Base-by-base conservation (phyloP, 2,329 filamentous ascomycete genomes). In the Aulographum hederae region DNA sequence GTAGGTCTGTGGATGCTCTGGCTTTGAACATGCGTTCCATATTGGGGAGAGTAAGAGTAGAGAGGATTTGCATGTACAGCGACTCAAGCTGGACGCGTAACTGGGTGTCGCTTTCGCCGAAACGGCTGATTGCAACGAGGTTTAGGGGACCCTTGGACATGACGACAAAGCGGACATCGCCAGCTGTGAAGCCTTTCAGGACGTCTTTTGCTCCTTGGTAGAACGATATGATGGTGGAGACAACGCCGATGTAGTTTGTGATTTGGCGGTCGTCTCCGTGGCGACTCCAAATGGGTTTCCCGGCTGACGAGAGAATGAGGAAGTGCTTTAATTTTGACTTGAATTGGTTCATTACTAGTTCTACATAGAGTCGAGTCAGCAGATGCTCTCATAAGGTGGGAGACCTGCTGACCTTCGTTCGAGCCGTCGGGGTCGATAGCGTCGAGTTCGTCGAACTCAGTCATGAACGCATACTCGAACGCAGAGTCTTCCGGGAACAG, bases 151-250 rank as follows among this genome's bases (percentile, higher is more conserved):
- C 86, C 48, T 85, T 76, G 3, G 78, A 81, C 31, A 78, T 61
- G 37, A 98, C 69, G 17, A 93, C 80, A 43, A 98, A 95, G 36
- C 79, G 75, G 17, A 81, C 74, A 32, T 73, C 69, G 11, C 78
- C 84, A n/a, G 89, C 85, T 2, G 77, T 82, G 49, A 98, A 98
- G 11, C 77, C 77, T 40, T 71, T 69, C 8, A 98, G 63, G 1
- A 69, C 70, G 47, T 93, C 80, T 34, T 78, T 68, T 6, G 76
- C 69, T 28, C 74, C 74, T 49, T 93, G 78, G 47, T 91, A 95
- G 50, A 94, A 94, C 1, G 89, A 95, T 38, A 98, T 93, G 43
- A 98, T 86, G 27, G 89, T 98, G 51, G 95, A 89, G 2, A 94
- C 76, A 13, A 98, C 77, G 26, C 89, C 89, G 50, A 95, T 86